phyloP scores from a whole-genome alignment of 2,329 filamentous ascomycete species.

The Teratosphaeria destructans region DNA sequence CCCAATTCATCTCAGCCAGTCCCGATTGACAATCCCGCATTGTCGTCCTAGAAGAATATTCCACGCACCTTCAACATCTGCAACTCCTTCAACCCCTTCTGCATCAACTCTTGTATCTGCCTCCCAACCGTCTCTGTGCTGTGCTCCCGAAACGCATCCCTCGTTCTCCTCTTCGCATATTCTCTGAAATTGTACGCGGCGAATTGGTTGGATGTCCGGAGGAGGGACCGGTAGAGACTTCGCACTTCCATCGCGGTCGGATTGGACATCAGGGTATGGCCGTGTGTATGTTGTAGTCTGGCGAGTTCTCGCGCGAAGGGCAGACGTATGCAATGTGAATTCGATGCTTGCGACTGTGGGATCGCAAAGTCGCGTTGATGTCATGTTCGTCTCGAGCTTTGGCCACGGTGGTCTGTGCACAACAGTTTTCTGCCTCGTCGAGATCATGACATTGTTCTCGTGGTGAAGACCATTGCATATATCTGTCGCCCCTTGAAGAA shows the following conservation, averaged over 20 bases:
- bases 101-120: slow-evolving; percentile 75
- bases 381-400: neutral
- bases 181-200: slow-evolving; percentile 95
- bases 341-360: neutral
- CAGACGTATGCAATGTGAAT: neutral
- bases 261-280: slow-evolving; percentile 1
- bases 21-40: too few species aligned
- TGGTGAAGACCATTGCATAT: neutral
- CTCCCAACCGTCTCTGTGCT: slow-evolving; percentile 61
- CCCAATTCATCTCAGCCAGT: too few species aligned
- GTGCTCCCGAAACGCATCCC: slow-evolving; percentile 81
- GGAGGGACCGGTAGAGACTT: slow-evolving; percentile 65
- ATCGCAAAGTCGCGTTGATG: neutral
- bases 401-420: neutral
- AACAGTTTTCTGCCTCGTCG: neutral
- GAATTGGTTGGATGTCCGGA: slow-evolving; percentile 80
- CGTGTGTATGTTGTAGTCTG: neutral
- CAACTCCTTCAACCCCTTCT: slow-evolving; percentile 77
- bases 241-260: slow-evolving; percentile 19
- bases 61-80: slow-evolving; percentile 75
- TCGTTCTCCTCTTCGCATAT: slow-evolving; percentile 83
- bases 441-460: neutral
- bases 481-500: neutral
- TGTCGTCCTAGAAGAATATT: neutral
- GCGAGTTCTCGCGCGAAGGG: neutral